Conservation (phyloP, 176 grass and related monocot genomes). For the Eragrostis nindensis region DNA sequence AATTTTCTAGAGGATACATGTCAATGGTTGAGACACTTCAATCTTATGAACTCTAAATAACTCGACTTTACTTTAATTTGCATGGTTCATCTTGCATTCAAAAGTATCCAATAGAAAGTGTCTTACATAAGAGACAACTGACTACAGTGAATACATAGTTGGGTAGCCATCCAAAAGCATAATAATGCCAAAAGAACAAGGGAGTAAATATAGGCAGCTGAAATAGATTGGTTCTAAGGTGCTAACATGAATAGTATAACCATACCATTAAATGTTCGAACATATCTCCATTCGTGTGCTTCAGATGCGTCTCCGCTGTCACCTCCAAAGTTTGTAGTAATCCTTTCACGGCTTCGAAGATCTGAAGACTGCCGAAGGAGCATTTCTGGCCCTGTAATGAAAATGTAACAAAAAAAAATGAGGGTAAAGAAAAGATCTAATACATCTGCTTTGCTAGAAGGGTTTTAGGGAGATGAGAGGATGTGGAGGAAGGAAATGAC, state of each 20-base stretch:
- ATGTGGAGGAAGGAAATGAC: neutral
- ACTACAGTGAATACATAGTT: neutral
- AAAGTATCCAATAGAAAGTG: constrained; percentile 22
- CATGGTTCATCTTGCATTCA: constrained; percentile 25
- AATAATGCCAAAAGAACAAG: neutral
- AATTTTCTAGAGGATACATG: neutral
- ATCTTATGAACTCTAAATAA: constrained; percentile 16
- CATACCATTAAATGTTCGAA: constrained; percentile 78
- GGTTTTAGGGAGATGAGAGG: neutral
- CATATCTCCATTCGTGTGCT: constrained; percentile 91
- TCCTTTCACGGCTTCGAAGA: constrained; percentile 50
- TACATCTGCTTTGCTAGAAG: neutral
- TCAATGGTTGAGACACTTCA: constrained; percentile 12
- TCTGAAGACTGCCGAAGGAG: constrained; percentile 75
- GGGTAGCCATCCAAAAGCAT: constrained; percentile 29
- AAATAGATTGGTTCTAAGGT: constrained; percentile 27
- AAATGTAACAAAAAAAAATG: constrained; percentile 17
- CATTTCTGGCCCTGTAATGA: constrained; percentile 82
- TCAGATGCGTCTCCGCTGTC: constrained; percentile 78
- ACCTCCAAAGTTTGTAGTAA: constrained; percentile 61
- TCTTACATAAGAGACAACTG: neutral
- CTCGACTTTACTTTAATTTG: neutral
- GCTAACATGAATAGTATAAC: neutral
- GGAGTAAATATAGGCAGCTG: constrained; percentile 29
- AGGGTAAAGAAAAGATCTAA: constrained; percentile 16